A percentile compares a stretch with the other conserved stretches of the same genome.
phyloP scores from a whole-genome alignment of 129 eudicot species.

The Flaveria ramosissima region DNA sequence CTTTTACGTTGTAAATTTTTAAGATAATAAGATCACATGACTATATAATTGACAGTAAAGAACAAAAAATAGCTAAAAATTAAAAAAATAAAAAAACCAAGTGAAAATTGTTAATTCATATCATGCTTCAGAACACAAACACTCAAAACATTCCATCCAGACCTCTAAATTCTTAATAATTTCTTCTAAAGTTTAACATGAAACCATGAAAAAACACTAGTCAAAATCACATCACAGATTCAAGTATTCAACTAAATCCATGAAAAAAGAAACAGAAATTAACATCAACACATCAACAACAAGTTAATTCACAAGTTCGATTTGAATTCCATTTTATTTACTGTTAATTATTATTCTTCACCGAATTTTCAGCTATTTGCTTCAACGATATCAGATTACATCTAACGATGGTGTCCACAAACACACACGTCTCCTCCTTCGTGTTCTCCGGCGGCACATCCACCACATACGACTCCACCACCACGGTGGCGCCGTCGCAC shows the following conservation, averaged over 20 bases:
- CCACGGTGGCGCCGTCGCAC: constrained; percentile 51
- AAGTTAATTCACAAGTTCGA: neutral
- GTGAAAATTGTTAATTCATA: neutral
- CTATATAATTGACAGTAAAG: too few relatives aligned
- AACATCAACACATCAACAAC: neutral
- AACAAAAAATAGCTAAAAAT: neutral
- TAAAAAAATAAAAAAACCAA: neutral
- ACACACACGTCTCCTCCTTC: constrained; percentile 77
- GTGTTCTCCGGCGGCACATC: constrained; percentile 84
- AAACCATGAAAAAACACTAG: constrained; percentile 24
- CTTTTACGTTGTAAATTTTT: too few relatives aligned
- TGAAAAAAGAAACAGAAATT: constrained; percentile 24
- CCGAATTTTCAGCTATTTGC: constrained; percentile 60
- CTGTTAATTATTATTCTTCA: constrained; percentile 1
- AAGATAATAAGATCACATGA: too few relatives aligned
- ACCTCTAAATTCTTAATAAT: neutral
- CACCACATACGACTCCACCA: constrained; percentile 86
- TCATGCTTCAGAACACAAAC: neutral
- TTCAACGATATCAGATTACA: constrained; percentile 82
- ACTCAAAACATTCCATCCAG: neutral
- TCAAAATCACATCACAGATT: constrained; percentile 36
- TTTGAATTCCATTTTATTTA: neutral
- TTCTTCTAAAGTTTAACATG: constrained; percentile 15
- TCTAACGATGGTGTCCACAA: constrained; percentile 73
- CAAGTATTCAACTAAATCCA: constrained; percentile 32